These are phyloP conservation scores for Dactylonectria estremocensis DNA, from an alignment of 2,329 filamentous ascomycete species.

Conservation along the genomic window DNA sequence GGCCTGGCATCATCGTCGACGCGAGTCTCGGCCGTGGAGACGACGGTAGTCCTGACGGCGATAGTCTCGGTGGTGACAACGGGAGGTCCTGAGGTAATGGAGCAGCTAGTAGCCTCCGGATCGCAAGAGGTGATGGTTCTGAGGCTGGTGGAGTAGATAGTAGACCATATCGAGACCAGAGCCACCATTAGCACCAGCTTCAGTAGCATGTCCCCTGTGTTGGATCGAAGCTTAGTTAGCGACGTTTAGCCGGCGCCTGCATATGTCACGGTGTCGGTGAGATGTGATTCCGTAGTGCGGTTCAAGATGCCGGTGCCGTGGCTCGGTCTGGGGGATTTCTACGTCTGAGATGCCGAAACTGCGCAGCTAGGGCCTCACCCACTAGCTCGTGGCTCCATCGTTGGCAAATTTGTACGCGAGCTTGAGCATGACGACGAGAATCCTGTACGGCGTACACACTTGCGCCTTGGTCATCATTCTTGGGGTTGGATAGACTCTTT, in stretches of 20 bases:
- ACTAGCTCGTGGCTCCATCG: too few relatives aligned
- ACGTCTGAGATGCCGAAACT: too few relatives aligned
- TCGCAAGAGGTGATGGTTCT: slow-evolving; percentile 41
- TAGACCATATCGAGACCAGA: slow-evolving; percentile 50
- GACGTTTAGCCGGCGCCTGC: slow-evolving; percentile 29
- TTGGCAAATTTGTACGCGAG: too few relatives aligned
- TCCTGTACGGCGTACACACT: too few relatives aligned
- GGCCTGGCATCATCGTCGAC: slow-evolving; percentile 6
- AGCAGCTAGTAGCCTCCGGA: slow-evolving; percentile 42
- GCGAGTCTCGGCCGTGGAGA: slow-evolving; percentile 23
- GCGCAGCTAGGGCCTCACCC: too few relatives aligned
- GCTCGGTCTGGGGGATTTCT: too few relatives aligned
- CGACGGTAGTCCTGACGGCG: slow-evolving; percentile 39
- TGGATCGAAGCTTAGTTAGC: too few relatives aligned
- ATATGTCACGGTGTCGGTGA: slow-evolving; percentile 66
- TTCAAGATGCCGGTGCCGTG: slow-evolving; percentile 56
- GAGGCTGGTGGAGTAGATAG: slow-evolving; percentile 40
- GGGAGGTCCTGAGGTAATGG: not conserved
- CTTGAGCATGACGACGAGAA: too few relatives aligned
- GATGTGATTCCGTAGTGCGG: slow-evolving; percentile 62
- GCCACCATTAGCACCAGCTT: slow-evolving; percentile 42
- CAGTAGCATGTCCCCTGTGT: not conserved
- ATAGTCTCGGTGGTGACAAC: slow-evolving; percentile 33
- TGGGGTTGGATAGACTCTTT: too few relatives aligned
- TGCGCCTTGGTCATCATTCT: too few relatives aligned